phyloP scores from a whole-genome alignment of 2,329 filamentous ascomycete species.

The Claviceps humidiphila region DNA sequence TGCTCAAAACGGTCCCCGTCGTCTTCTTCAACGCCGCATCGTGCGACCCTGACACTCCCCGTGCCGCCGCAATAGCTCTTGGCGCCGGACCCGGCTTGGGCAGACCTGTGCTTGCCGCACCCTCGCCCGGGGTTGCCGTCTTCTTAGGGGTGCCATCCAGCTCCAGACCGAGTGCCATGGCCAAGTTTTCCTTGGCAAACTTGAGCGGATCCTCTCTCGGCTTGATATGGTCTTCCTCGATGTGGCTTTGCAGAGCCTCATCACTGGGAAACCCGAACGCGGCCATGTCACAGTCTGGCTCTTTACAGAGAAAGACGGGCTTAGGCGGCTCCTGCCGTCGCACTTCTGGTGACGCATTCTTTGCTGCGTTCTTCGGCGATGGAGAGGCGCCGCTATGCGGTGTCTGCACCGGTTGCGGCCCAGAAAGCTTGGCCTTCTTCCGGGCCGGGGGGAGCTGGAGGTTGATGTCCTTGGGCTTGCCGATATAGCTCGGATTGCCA shows the following conservation, averaged over 20 bases:
- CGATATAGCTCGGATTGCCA: conserved; percentile 43
- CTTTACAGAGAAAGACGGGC: conserved; percentile 36
- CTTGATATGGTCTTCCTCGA: conserved; percentile 45
- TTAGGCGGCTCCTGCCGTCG: conserved; percentile 25
- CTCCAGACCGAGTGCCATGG: conserved; percentile 37
- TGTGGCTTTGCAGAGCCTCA: conserved; percentile 38
- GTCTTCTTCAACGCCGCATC: conserved; percentile 38
- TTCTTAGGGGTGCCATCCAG: conserved; percentile 31
- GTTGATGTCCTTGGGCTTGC: conserved; percentile 38
- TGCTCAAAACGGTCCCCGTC: conserved; percentile 32
- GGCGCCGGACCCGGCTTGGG: conserved; percentile 38
- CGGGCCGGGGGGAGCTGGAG: conserved; percentile 44
- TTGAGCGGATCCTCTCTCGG: conserved; percentile 41
- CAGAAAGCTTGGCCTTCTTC: conserved; percentile 40
- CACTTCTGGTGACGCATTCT: conserved; percentile 33
- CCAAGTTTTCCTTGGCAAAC: conserved; percentile 38
- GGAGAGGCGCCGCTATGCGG: conserved; percentile 24
- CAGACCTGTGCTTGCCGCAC: conserved; percentile 21
- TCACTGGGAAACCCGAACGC: conserved; percentile 38
- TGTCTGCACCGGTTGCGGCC: conserved; percentile 24
- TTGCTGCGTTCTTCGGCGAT: conserved; percentile 32
- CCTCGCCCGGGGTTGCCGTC: conserved; percentile 16
- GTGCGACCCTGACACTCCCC: conserved; percentile 30
- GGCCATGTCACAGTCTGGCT: conserved; percentile 40
- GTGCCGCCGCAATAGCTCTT: conserved; percentile 26